Evolutionary conservation across 2,329 filamentous ascomycete genomes (phyloP).

Genomic region (Lachnellula willkommii): DNA sequence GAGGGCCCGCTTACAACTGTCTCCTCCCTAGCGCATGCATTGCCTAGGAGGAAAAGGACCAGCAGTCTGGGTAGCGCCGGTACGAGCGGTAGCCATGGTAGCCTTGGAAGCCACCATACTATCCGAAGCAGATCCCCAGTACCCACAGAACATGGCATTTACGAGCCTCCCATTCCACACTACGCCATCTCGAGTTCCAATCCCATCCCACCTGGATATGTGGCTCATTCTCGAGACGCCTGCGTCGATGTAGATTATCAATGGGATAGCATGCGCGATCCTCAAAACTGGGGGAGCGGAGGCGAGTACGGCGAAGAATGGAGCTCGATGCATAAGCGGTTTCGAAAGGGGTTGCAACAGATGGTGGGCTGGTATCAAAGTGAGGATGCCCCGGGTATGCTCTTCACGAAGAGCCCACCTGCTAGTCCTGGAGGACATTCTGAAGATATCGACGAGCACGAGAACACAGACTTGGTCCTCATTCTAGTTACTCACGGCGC

Average conservation of each 20-base stretch:
- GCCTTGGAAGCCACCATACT: slow-evolving; percentile 15
- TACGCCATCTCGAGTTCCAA: slow-evolving; percentile 78
- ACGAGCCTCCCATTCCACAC: slow-evolving; percentile 70
- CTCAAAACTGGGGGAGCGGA: slow-evolving; percentile 79
- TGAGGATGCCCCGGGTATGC: slow-evolving; percentile 47
- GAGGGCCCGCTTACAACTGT: slow-evolving; percentile 23
- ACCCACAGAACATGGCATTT: slow-evolving; percentile 39
- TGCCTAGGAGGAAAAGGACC: slow-evolving; percentile 30
- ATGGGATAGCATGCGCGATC: slow-evolving; percentile 84
- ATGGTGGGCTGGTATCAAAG: slow-evolving; percentile 78
- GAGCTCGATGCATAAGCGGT: slow-evolving; percentile 89
- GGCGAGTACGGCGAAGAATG: slow-evolving; percentile 90
- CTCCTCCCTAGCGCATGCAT: slow-evolving; percentile 23
- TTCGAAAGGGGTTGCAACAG: slow-evolving; percentile 70
- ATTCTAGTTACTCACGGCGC: slow-evolving; percentile 91
- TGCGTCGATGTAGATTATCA: slow-evolving; percentile 86
- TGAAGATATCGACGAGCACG: slow-evolving; percentile 47
- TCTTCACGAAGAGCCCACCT: slow-evolving; percentile 42
- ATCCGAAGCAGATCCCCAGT: slow-evolving; percentile 5
- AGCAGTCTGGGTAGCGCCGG: slow-evolving; percentile 31
- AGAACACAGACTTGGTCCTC: slow-evolving; percentile 69
- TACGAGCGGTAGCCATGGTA: slow-evolving; percentile 13
- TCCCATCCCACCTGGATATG: slow-evolving; percentile 80
- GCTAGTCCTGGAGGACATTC: slow-evolving; percentile 32
- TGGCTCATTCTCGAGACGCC: slow-evolving; percentile 81